Percentiles rank a stretch among this genome's conserved stretches.
These are phyloP conservation scores for Thelonectria blattea DNA, from an alignment of 2,329 filamentous ascomycete genomes.

Conservation along the genomic window DNA sequence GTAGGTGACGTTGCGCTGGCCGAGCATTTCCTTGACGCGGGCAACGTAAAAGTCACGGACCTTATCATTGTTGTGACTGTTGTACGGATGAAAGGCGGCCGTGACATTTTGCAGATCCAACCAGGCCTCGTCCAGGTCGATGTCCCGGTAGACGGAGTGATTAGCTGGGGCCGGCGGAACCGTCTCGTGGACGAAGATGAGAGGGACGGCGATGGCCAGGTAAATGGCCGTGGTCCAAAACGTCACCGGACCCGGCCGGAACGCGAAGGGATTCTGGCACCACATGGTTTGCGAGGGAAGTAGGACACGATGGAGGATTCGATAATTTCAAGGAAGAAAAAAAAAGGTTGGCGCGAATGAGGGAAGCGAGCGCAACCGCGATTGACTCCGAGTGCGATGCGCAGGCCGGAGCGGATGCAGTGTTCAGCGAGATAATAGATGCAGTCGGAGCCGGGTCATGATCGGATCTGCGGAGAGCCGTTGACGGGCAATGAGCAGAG, in stretches of 20 bases:
- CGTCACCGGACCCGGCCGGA: conserved; percentile 81
- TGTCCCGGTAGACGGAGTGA: conserved; percentile 57
- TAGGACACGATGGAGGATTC: background rate
- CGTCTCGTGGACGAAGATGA: conserved; percentile 76
- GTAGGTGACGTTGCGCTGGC: conserved; percentile 62
- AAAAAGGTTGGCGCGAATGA: conserved; percentile 5
- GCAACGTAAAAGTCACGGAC: conserved; percentile 77
- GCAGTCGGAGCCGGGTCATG: conserved; percentile 12
- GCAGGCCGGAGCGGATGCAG: conserved; percentile 7
- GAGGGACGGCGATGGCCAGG: conserved; percentile 74
- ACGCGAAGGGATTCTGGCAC: conserved; percentile 68
- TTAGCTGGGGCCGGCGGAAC: conserved; percentile 70
- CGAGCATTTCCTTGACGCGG: conserved; percentile 73
- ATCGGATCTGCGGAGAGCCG: background rate
- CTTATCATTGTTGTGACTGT: conserved; percentile 81
- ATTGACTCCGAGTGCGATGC: background rate
- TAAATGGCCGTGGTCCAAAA: conserved; percentile 80
- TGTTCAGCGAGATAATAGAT: conserved; percentile 13
- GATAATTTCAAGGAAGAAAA: background rate
- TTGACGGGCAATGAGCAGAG: background rate
- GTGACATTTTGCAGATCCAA: conserved; percentile 79
- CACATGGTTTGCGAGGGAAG: conserved; percentile 33
- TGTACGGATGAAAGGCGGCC: conserved; percentile 83
- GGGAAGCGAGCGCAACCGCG: conserved; percentile 7
- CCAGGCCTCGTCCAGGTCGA: conserved; percentile 89